Evolutionary conservation across 2,329 filamentous ascomycete genomes (phyloP), one percentile per base, ranked within the genome.

Genomic region (Elsinoe arachidis): DNA sequence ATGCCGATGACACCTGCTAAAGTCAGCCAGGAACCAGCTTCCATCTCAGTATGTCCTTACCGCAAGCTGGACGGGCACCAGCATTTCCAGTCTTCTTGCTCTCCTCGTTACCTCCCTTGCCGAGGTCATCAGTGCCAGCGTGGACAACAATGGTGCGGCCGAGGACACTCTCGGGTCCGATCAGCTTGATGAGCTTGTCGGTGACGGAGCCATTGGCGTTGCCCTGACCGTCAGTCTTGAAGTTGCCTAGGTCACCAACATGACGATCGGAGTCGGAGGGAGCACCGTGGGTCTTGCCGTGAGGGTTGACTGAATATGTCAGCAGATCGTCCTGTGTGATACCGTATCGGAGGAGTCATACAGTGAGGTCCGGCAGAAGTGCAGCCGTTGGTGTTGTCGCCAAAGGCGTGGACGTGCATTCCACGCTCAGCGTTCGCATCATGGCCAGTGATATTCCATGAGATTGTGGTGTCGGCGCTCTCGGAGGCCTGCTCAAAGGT

Each of bases 361-460:
- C 90, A 99, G 81, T 99, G 93, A 76, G 93, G 92, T 56, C 93
- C 93, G 65, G 93, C 93, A 65, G 88, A 95, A 65, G 92, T 97
- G 88, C 93, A 99, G 75, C 93, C 93, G 79, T 99, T 99, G 82
- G 93, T 97, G 84, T 97, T 97, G 83, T 97, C 93, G 74, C 93
- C 93, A 71, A 96, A 99, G 75, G 93, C 89, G 81, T 99, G 93
- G 72, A 99, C 86, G 82, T 99, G 93, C 83, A 97, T 90, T 76
- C 90, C 93, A 77, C 93, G 92, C 85, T 95, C 84, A 72, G 93
- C 91, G 75, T 95, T 96, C 77, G 92, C 70, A 73, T 97, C 91
- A 78, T 96, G 81, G 77, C 93, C 92, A 62, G 82, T 81, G 77
- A 99, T 90, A 77, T 96, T 84, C 86, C 88, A 99, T 71, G 86